Conservation (phyloP, 176 grass and related monocot species). For the Zoysia japonica region DNA sequence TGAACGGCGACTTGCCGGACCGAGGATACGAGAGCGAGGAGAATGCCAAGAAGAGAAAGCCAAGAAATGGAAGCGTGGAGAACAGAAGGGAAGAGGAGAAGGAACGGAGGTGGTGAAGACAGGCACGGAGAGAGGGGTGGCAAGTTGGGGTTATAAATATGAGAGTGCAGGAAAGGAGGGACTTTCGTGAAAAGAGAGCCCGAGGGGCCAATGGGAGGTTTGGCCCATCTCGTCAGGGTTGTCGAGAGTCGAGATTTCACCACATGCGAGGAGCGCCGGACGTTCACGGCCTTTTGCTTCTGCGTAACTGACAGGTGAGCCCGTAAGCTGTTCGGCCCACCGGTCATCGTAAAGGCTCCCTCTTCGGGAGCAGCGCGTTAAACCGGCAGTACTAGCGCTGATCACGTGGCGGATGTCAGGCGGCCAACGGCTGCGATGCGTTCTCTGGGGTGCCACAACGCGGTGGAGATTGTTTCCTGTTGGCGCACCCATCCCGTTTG, state of each 20-base stretch:
- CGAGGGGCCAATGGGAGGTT: conserved; percentile 19
- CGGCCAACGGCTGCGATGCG: conserved; percentile 45
- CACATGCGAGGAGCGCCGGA: neutral
- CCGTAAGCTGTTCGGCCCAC: accelerated
- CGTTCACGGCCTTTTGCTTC: neutral
- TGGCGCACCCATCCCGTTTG: neutral
- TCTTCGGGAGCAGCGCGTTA: neutral
- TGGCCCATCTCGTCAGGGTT: conserved; percentile 22
- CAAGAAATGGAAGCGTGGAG: neutral
- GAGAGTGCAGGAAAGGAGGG: conserved; percentile 40
- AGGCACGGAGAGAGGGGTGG: neutral
- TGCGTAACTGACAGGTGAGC: neutral
- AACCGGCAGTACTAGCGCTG: conserved; percentile 14
- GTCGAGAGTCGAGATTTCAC: neutral
- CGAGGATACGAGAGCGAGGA: neutral
- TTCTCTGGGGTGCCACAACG: conserved; percentile 18
- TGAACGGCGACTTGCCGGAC: conserved; percentile 10
- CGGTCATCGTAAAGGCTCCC: neutral
- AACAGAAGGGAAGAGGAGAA: conserved; percentile 12
- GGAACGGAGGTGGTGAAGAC: conserved; percentile 20
- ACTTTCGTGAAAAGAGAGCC: conserved; percentile 37
- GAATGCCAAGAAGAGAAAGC: conserved; percentile 31
- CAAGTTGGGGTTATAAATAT: conserved; percentile 40
- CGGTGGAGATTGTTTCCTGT: neutral
- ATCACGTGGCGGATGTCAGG: conserved; percentile 61